Evolutionary conservation across 1,139 yeast species (phyloP).

Genomic region (Nadsonia commutata): DNA sequence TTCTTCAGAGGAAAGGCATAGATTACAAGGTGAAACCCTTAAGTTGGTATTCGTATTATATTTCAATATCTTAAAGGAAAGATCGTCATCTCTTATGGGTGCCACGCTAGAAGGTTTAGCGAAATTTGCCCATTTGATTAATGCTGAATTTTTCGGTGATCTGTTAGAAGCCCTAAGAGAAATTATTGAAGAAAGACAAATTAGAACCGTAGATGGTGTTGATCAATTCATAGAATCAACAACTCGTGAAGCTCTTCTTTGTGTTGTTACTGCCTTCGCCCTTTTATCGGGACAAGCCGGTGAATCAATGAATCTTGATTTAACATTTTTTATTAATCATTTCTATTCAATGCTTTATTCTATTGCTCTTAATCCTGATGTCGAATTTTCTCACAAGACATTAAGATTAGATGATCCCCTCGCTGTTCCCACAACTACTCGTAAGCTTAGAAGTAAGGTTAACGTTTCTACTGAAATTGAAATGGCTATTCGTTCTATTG

Average conservation of each 20-base stretch:
- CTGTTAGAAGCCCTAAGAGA: conserved; percentile 80
- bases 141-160: conserved; percentile 84
- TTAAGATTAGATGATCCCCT: conserved; percentile 68
- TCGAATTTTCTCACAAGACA: conserved; percentile 74
- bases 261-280: conserved; percentile 84
- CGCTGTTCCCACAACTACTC: conserved; percentile 22
- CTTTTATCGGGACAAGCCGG: conserved; percentile 59
- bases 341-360: conserved; percentile 53
- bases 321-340: conserved; percentile 50
- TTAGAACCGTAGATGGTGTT: conserved; percentile 26
- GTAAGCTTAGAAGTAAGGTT: conserved; percentile 39
- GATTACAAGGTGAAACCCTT: conserved; percentile 69
- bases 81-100: conserved; percentile 59
- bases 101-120: conserved; percentile 85
- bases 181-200: conserved; percentile 36
- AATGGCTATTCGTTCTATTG: conserved; percentile 60
- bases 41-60: conserved; percentile 59
- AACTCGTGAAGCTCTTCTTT: conserved; percentile 57
- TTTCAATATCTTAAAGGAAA: conserved; percentile 56
- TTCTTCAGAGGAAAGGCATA: conserved; percentile 75
- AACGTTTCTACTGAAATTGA: conserved; percentile 85
- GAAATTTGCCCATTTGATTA: conserved; percentile 80
- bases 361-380: conserved; percentile 62
- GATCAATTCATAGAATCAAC: conserved; percentile 25
- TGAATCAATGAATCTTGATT: conserved; percentile 26